Base-by-base conservation (phyloP, 192 early-diverging fungal species). In the Gaertneriomyces semiglobifer region DNA sequence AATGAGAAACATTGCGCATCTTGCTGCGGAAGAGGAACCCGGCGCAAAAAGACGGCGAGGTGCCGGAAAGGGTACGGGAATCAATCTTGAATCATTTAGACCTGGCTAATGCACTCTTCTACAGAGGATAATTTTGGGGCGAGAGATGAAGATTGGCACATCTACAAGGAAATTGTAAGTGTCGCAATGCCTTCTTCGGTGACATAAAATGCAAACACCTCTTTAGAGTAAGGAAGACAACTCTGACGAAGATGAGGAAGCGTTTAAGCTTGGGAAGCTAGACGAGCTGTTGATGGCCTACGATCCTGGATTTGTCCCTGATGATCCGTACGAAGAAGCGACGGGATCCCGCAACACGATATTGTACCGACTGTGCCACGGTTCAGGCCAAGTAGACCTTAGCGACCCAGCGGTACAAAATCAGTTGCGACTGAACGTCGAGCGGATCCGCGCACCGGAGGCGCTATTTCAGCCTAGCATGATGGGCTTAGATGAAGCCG, bases 121-220 rank as follows among this genome's bases (percentile, higher is more conserved):
- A 43, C 70, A 87, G 93, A 93, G 72, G 94, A 96, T 61, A 91
- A 88, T 4, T 96, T 96, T 81, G 94, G 94, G n/a, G 88, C 87
- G 5, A 90, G 94, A 62, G 93, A 94, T 69, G 89, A 87, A 7
- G 93, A 95, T 74, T 96, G 94, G 94, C 84, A 86, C 71, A 83
- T 96, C 44, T 96, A 96, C 68, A 83, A 91, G 45, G 89, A 92
- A 69, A 93, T 96, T 60, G 89, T 90, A 84, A 74, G 85, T 69
- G 14, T 11, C 10, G 0, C 25, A 33, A 33, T 33, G 25, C 2
- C 25, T 33, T 33, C 25, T 33, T 33, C 25, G 25, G 25, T 33
- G 2, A 33, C 25, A 33, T 2, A 2, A 2, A 14, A 51, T 33
- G 25, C 2, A 33, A 33, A 33, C 25, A 33, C 25, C 25, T 45